Base-by-base conservation (phyloP, 768 basidiomycete species). In the Termitomyces sp. region DNA sequence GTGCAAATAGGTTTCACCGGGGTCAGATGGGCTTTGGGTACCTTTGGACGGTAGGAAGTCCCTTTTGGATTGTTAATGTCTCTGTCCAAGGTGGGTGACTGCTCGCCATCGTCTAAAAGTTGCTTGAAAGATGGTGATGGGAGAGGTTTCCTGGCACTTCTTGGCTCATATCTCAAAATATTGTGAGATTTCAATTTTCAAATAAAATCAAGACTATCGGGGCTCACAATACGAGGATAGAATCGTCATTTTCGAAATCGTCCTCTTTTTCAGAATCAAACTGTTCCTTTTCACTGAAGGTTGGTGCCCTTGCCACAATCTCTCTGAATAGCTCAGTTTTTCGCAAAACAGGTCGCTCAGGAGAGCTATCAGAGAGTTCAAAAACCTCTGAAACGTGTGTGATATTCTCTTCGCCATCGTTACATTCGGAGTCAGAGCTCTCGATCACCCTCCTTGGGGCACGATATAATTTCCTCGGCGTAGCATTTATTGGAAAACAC, bases 151-250 rank as follows among this genome's bases (percentile, higher is more conserved):
- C 73, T 74, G 14, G 79, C 74, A 49, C 71, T 72, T 52, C 67
- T 78, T 8, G 82, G 80, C 57, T 85, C 84, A 60, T 86, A 70
- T 32, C 76, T 75, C 39, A 20, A n/a, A 34, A 31, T 26, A 5
- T 22, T 16, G 26, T 59, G 32, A 55, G 39, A 46, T 10, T 46
- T 9, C 24, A 14, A 41, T 10, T 29, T n/a, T 27, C 39, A 36
- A 36, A 46, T 16, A 8, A 41, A 6, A 24, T 20, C 16, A 41
- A 9, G 20, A 20, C 8, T 41, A 16, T 52, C 7, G 64, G 14
- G 4, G 18, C 79, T 63, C 57, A 76, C 78, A 74, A 56, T n/a
- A 65, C 65, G 24, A 77, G 65, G 49, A 81, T 73, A 4, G 72
- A 69, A 6, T 69, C 71, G 46, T 74, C 67, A 44, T 76, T 68